These are phyloP conservation scores for Trichoderma parareesei DNA, from an alignment of 495 filamentous ascomycete species.

Conservation along the genomic window DNA sequence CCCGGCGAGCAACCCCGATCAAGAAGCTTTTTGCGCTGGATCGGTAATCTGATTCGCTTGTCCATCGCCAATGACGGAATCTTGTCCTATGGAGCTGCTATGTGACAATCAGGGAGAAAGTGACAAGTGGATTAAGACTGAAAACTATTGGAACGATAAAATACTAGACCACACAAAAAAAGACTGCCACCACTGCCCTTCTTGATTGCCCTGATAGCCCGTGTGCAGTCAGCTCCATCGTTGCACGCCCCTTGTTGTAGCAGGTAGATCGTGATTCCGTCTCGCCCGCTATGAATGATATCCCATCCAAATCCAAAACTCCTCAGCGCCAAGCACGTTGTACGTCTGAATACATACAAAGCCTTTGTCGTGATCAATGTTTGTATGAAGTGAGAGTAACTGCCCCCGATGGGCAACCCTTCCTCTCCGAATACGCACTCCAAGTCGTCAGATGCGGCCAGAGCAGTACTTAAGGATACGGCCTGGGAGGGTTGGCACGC, in stretches of 20 bases:
- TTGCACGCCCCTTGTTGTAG: too few species aligned
- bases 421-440: neutral
- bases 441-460: neutral
- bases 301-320: neutral
- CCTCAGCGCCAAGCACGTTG: neutral
- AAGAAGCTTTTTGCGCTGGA: neutral
- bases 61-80: neutral
- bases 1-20: neutral
- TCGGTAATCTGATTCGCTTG: neutral
- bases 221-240: neutral
- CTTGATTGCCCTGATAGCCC: too few species aligned
- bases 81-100: too few species aligned
- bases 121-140: too few species aligned
- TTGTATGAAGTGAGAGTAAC: neutral
- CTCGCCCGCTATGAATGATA: neutral
- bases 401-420: neutral
- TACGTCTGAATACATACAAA: neutral
- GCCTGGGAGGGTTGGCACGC: neutral
- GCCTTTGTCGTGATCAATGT: neutral
- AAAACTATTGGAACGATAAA: too few species aligned
- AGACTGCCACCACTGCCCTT: too few species aligned
- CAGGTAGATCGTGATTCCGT: neutral
- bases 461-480: neutral
- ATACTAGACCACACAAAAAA: too few species aligned
- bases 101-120: too few species aligned